phyloP scores from a whole-genome alignment of 169 alveolate species.

The Cryptosporidium felis region DNA sequence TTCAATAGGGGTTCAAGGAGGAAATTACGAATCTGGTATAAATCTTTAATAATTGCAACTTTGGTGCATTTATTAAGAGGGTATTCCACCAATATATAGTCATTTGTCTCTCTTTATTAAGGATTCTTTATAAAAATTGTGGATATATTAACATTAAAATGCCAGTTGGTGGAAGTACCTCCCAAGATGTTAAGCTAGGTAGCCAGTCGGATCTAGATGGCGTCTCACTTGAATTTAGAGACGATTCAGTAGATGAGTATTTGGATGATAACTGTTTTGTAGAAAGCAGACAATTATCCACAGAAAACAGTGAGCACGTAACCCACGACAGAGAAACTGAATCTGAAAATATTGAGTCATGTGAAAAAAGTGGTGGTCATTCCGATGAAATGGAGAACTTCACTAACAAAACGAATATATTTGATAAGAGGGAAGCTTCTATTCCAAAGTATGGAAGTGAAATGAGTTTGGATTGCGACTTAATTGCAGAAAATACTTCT shows the following conservation, averaged over 20 bases:
- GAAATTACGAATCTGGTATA: neutral
- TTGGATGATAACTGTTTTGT: neutral
- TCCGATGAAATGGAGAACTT: slow-evolving; percentile 15
- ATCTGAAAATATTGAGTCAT: too few relatives aligned
- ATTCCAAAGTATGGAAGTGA: neutral
- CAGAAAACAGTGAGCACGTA: neutral
- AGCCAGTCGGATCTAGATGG: neutral
- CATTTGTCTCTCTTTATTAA: neutral
- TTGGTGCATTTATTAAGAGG: neutral
- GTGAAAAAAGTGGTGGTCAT: neutral
- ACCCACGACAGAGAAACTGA: neutral
- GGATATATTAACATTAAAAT: neutral
- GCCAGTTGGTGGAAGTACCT: slow-evolving; percentile 16
- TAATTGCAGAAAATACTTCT: neutral
- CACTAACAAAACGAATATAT: neutral
- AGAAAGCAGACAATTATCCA: neutral
- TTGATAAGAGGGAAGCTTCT: neutral
- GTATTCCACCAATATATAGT: neutral
- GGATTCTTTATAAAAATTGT: neutral
- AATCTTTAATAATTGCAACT: neutral
- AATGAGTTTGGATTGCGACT: neutral
- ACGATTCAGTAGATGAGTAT: neutral
- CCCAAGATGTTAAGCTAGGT: slow-evolving; percentile 58
- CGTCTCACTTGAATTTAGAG: neutral
- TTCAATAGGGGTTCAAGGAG: slow-evolving; percentile 2